Evolutionary conservation across 805 yeast species (phyloP).

Genomic region (Metschnikowia proteae): DNA sequence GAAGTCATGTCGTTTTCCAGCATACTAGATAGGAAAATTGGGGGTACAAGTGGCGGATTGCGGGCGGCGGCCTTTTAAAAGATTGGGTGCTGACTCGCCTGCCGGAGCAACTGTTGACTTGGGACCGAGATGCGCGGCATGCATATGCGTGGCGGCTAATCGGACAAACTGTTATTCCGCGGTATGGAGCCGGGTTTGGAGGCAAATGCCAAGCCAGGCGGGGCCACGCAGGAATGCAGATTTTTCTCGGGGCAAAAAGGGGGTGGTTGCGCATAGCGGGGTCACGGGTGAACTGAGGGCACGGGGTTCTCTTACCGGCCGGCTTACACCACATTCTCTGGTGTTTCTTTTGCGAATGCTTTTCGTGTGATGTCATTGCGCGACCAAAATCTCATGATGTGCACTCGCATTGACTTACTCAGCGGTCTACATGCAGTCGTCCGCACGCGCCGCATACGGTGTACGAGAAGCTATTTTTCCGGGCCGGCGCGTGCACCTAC

Average conservation of each 20-base stretch:
- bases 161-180: constrained; percentile 2
- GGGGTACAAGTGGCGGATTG: not conserved
- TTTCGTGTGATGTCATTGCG: constrained; percentile 2
- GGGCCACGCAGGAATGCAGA: not conserved
- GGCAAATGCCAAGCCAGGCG: too few relatives aligned
- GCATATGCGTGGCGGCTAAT: not conserved
- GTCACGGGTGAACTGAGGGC: too few relatives aligned
- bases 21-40: not conserved
- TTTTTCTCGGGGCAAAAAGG: not conserved
- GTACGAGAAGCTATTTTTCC: not conserved
- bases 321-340: not conserved
- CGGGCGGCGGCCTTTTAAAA: not conserved
- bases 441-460: not conserved
- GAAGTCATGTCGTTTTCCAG: constrained; percentile 8
- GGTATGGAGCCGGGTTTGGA: not conserved
- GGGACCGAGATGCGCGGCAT: not conserved
- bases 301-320: not conserved
- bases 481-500: not conserved
- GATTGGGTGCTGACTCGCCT: not conserved
- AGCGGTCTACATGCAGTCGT: not conserved
- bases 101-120: not conserved
- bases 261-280: too few relatives aligned
- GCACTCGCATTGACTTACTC: not conserved
- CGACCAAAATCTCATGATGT: not conserved
- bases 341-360: not conserved